Base-by-base conservation (phyloP, 1,284 basidiomycete species). In the Stygiomarasmius scandens region DNA sequence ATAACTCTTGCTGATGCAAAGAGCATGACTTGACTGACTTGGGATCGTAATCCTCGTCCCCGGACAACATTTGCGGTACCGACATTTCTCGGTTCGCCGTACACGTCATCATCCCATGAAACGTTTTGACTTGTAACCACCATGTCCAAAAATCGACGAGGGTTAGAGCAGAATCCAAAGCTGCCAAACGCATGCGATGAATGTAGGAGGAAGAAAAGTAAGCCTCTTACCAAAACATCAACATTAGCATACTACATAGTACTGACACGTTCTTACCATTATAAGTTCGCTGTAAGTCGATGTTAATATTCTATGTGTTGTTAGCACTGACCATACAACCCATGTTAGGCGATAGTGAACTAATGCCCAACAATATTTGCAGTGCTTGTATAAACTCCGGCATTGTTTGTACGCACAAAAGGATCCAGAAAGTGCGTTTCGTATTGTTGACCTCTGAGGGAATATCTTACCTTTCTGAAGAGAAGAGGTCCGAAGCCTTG, bases 151-250 rank as follows among this genome's bases (percentile, higher is more conserved):
- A 16, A 41, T 41, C 38, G 38, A 41, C 38, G 8, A 9, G 38
- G 14, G 6, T 16, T 16, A 8, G 16, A n/a, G 16, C 6, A 16
- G 27, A 50, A 50, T 19, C 19, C n/a, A 23, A 49, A 48, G 19
- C 25, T 45, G 38, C 54, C 41, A n/a, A 56, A 60, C 54, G 51
- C 58, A 8, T 60, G 58, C 20, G 58, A 60, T 41, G 48, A 32
- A 16, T 56, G 58, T 51, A 23, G 55, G 38, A 45, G 41, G 27
- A 34, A 55, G 9, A 56, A 57, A 43, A 54, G 58, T 50, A 41
- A 46, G 29, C 12, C 5, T 32, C 29, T n/a, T n/a, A n/a, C n/a
- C n/a, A n/a, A n/a, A n/a, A n/a, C n/a, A n/a, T n/a, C n/a, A 36
- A 20, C 38, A 19, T n/a, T 27, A 36, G 2, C 22, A 27, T n/a